Percentiles rank a stretch among this genome's conserved stretches.
phyloP scores from a whole-genome alignment of 192 early-diverging fungal species.

The Backusella tuberculispora region DNA sequence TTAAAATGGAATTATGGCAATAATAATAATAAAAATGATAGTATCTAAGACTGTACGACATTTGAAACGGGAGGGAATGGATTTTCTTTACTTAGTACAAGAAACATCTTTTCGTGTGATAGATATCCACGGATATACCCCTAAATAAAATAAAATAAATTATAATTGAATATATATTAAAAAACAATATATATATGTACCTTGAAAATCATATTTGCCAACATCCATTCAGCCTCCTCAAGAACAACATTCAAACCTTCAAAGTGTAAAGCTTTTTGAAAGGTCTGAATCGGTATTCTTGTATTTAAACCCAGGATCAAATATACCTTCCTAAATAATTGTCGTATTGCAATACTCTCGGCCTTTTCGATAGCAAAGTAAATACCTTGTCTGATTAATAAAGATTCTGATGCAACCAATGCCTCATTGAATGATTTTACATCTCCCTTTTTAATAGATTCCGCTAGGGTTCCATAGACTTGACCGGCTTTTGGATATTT shows the following conservation, averaged over 20 bases:
- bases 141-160: constrained; percentile 35
- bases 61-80: constrained; percentile 71
- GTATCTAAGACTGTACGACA: neutral
- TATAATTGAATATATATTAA: neutral
- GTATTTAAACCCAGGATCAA: constrained; percentile 53
- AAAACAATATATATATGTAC: constrained; percentile 40
- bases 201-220: constrained; percentile 90
- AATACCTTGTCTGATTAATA: constrained; percentile 68
- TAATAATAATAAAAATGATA: neutral
- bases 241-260: constrained; percentile 58
- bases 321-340: constrained; percentile 78
- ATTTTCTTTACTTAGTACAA: constrained; percentile 76
- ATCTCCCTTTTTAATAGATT: constrained; percentile 75
- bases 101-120: constrained; percentile 73
- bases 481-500: constrained; percentile 60
- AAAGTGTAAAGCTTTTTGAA: constrained; percentile 67
- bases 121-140: constrained; percentile 90
- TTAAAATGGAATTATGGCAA: too few relatives aligned
- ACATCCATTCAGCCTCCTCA: constrained; percentile 82
- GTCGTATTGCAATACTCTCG: constrained; percentile 71
- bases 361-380: constrained; percentile 85
- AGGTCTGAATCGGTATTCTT: constrained; percentile 61
- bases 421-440: constrained; percentile 73
- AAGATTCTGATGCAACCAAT: constrained; percentile 57
- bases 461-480: constrained; percentile 67